Base-by-base conservation (phyloP, 2,329 filamentous ascomycete genomes). In the Botrytis hyacinthi region DNA sequence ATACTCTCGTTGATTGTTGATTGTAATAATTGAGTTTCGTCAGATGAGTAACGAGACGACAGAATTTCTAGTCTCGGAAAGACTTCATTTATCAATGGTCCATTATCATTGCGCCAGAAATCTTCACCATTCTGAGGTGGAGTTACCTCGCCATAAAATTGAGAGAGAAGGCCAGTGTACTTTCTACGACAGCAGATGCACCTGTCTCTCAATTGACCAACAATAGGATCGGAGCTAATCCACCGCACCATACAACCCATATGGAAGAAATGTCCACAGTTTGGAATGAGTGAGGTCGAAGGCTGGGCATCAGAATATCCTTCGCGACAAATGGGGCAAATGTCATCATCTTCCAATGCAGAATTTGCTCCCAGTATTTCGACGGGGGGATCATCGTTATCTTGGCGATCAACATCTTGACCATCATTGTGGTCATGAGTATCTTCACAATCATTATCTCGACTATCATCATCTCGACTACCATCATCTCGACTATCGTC, bases 1-100 rank as follows among this genome's bases (percentile, higher is more conserved):
- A 0, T 0, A 26, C 12, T 2, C 7, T 51, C 46, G 46, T 51
- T 4, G 10, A 12, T 4, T 51, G 4, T 0, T 51, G 22, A 5
- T 12, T 26, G 3, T 22, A 22, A 4, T 48, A 3, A 22, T 48
- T 3, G 3, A 26, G 2, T 8, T 46, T 46, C 44, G 18, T 46
- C 7, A 20, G 18, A 20, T 46, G 44, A 46, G 18, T 20, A 8
- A 46, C 0, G 0, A 20, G 18, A 7, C 18, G 44, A 46, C 18
- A 8, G 6, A 44, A 2, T 20, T 26, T 4, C 46, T 54, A 6
- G 48, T 54, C 26, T 8, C 26, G 12, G 12, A 54, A 54, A 29
- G 5, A 18, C 14, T 16, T 54, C 51, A 54, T 8, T 29, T 16
- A 54, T 18, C 51, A 54, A 54, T 3, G 51, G 51, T 4, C 51